Evolutionary conservation across 164 flowering plant species (phyloP).

Genomic region (Houttuynia cordata): DNA sequence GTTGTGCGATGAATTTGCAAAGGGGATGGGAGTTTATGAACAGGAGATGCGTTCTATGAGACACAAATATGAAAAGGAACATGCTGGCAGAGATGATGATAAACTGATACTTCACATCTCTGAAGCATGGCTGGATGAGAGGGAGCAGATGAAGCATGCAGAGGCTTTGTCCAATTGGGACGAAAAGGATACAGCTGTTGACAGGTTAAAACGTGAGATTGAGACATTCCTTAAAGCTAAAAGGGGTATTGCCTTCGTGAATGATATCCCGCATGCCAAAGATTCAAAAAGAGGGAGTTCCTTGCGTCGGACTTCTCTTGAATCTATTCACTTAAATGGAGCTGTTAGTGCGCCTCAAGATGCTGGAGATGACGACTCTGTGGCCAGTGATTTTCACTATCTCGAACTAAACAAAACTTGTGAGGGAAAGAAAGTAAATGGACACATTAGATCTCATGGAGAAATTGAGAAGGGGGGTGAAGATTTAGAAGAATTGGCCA

Average conservation of each 20-base stretch:
- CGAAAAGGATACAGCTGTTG: slow-evolving; percentile 35
- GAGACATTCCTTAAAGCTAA: slow-evolving; percentile 58
- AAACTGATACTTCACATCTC: slow-evolving; percentile 59
- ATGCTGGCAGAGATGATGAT: slow-evolving; percentile 27
- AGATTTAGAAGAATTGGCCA: slow-evolving; percentile 15
- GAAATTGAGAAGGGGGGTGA: slow-evolving; percentile 14
- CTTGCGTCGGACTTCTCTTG: slow-evolving; percentile 40
- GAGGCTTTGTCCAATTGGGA: slow-evolving; percentile 19
- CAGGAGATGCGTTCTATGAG: slow-evolving; percentile 35
- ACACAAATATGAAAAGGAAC: slow-evolving; percentile 29
- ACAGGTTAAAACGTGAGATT: slow-evolving; percentile 49
- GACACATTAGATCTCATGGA: slow-evolving; percentile 8
- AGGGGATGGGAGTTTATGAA: slow-evolving; percentile 65
- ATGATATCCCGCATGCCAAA: slow-evolving; percentile 9
- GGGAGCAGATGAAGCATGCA: slow-evolving; percentile 54
- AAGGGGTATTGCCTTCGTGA: slow-evolving; percentile 11
- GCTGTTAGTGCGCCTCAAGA: slow-evolving; percentile 52
- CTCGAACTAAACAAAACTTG: slow-evolving; percentile 36
- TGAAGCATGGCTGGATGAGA: slow-evolving; percentile 89
- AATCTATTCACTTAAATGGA: slow-evolving; percentile 52
- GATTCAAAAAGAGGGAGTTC: slow-evolving; percentile 11
- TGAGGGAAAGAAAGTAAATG: slow-evolving; percentile 17
- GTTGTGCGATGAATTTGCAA: slow-evolving; percentile 85
- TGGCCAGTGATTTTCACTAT: slow-evolving; percentile 26
- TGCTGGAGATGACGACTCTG: slow-evolving; percentile 45